Evolutionary conservation across 2,329 filamentous ascomycete genomes (phyloP).

Genomic region (Didymella sp.): DNA sequence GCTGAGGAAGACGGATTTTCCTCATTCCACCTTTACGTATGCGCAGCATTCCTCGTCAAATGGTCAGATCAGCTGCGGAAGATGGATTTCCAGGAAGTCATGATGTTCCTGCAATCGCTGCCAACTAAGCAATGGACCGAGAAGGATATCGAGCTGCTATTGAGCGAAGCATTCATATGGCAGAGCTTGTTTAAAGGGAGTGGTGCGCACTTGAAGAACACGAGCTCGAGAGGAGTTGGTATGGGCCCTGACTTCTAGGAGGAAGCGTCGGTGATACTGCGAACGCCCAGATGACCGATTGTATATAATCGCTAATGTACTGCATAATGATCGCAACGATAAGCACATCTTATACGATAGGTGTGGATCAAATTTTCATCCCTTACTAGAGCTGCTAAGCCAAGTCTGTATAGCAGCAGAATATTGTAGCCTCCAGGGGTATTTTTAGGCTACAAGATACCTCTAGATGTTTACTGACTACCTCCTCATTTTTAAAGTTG

Average conservation of each 20-base stretch:
- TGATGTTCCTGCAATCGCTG: conserved; percentile 98
- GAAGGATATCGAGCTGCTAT: conserved; percentile 93
- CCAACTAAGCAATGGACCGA: conserved; percentile 95
- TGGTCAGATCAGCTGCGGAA: conserved; percentile 95
- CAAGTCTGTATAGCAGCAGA: too few relatives aligned
- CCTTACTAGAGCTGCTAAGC: too few relatives aligned
- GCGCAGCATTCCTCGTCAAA: conserved; percentile 95
- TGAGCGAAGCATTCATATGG: conserved; percentile 99
- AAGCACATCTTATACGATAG: background rate
- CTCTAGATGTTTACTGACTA: too few relatives aligned
- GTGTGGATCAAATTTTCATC: too few relatives aligned
- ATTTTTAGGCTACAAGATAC: too few relatives aligned
- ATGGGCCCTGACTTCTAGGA: conserved; percentile 48
- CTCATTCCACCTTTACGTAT: conserved; percentile 97
- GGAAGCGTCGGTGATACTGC: conserved; percentile 21
- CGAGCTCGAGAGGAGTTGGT: conserved; percentile 47
- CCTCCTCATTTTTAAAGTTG: too few relatives aligned
- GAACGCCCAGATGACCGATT: conserved; percentile 19
- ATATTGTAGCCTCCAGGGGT: too few relatives aligned
- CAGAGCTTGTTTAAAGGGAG: conserved; percentile 96
- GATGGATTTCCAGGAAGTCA: conserved; percentile 98
- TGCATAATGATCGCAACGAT: conserved; percentile 9
- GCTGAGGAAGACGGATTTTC: conserved; percentile 98
- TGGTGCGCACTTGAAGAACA: conserved; percentile 75
- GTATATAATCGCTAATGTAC: conserved; percentile 21